A percentile compares a stretch with the other conserved stretches of the same genome.
phyloP scores from a whole-genome alignment of 2,329 filamentous ascomycete species.

The Pseudogymnoascus sp. region DNA sequence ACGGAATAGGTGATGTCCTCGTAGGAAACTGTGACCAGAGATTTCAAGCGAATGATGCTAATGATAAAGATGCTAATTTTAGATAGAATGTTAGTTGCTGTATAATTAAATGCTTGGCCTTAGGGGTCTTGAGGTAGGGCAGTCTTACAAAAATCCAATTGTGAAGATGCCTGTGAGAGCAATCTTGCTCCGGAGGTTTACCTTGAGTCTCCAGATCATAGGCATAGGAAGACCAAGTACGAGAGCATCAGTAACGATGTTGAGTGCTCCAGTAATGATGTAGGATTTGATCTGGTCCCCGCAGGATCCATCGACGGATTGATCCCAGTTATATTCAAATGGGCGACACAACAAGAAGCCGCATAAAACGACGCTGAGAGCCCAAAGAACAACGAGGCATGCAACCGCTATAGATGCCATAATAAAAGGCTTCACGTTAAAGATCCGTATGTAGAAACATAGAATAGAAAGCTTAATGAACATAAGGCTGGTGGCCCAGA shows the following conservation, averaged over 20 bases:
- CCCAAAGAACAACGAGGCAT: constrained; percentile 27
- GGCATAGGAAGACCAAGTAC: constrained; percentile 40
- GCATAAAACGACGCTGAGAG: constrained; percentile 17
- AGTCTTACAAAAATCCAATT: constrained; percentile 35
- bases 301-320: constrained; percentile 27
- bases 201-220: constrained; percentile 38
- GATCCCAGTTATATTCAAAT: constrained; percentile 22
- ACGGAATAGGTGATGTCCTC: constrained; percentile 21
- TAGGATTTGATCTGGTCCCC: constrained; percentile 32
- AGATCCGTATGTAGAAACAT: constrained; percentile 37
- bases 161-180: constrained; percentile 36
- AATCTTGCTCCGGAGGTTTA: constrained; percentile 34
- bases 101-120: neutral
- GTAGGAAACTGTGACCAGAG: constrained; percentile 22
- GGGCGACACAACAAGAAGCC: constrained; percentile 25
- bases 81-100: neutral
- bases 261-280: constrained; percentile 35
- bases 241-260: constrained; percentile 38
- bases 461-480: constrained; percentile 36
- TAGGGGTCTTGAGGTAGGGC: neutral
- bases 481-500: constrained; percentile 30
- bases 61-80: constrained; percentile 20
- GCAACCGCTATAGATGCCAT: constrained; percentile 26
- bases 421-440: constrained; percentile 28
- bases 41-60: constrained; percentile 21